phyloP scores from a whole-genome alignment of 768 basidiomycete species.

The Russula earlei region DNA sequence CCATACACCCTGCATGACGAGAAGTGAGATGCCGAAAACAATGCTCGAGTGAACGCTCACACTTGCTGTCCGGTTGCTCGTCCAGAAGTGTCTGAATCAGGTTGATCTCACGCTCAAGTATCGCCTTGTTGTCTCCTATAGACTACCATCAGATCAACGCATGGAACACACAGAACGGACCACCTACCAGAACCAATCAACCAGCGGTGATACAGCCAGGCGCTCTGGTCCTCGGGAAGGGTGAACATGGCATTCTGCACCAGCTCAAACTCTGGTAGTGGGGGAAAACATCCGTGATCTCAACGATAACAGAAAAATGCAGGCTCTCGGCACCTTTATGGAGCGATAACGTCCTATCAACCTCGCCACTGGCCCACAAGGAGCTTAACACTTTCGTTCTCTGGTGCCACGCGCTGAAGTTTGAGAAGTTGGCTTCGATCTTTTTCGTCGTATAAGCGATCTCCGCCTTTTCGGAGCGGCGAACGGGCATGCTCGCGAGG shows the following conservation, averaged over 20 bases:
- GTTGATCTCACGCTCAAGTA: constrained; percentile 65
- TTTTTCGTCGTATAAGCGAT: constrained; percentile 80
- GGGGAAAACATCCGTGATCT: neutral
- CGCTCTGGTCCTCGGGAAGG: constrained; percentile 92
- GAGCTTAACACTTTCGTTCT: constrained; percentile 69
- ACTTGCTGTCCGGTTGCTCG: constrained; percentile 90
- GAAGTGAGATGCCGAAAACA: neutral
- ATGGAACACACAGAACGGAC: neutral
- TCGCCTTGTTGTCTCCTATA: constrained; percentile 46
- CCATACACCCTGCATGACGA: constrained; percentile 76
- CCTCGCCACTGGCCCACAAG: constrained; percentile 52
- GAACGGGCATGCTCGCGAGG: constrained; percentile 56
- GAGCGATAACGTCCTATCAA: constrained; percentile 45
- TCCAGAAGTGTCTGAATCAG: constrained; percentile 77
- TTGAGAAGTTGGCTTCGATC: constrained; percentile 91
- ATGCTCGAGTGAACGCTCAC: constrained; percentile 33
- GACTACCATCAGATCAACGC: neutral
- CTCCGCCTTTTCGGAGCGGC: constrained; percentile 52
- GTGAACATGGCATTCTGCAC: constrained; percentile 93
- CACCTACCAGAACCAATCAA: constrained; percentile 67
- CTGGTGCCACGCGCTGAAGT: constrained; percentile 99
- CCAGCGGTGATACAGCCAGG: constrained; percentile 99
- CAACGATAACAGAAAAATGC: neutral
- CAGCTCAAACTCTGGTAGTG: constrained; percentile 72
- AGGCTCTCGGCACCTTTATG: constrained; percentile 49